Conservation (phyloP, 176 grass and related monocot species). For the Rhipidocladum racemiflorum region DNA sequence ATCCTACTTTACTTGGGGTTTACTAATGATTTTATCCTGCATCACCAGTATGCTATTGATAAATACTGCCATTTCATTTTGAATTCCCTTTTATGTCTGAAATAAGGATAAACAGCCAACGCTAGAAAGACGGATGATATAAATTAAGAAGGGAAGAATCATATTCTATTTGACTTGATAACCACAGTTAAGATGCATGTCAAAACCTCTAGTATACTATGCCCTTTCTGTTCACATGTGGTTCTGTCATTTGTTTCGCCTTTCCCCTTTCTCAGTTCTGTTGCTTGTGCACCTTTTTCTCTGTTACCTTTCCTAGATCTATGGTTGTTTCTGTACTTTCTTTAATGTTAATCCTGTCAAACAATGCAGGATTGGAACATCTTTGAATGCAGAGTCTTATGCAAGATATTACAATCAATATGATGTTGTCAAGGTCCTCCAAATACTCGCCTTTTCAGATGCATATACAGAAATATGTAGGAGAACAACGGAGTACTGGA, state of each 20-base stretch:
- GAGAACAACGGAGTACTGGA: constrained; percentile 70
- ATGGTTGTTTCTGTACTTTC: neutral
- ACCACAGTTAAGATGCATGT: neutral
- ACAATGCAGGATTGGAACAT: constrained; percentile 59
- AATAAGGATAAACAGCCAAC: constrained; percentile 11
- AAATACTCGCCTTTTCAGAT: constrained; percentile 44
- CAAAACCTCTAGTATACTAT: neutral
- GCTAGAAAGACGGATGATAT: neutral
- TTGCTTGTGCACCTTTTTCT: constrained; percentile 10
- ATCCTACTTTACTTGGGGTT: constrained; percentile 1
- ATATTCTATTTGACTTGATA: constrained; percentile 11
- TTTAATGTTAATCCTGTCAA: constrained; percentile 17
- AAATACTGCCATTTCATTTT: constrained; percentile 7
- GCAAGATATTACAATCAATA: constrained; percentile 76
- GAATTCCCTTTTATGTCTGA: neutral
- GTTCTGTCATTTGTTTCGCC: neutral
- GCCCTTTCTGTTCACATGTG: neutral
- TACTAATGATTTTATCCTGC: constrained; percentile 10
- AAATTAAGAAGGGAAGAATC: neutral
- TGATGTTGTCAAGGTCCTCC: constrained; percentile 71
- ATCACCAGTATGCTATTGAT: constrained; percentile 1
- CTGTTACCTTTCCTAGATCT: constrained; percentile 1
- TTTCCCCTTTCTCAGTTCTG: neutral
- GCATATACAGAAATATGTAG: constrained; percentile 66
- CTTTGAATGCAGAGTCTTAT: constrained; percentile 48